A percentile compares a stretch with the other conserved stretches of the same genome.
phyloP scores from a whole-genome alignment of 2,329 filamentous ascomycete genomes.

The Botryotinia globosa region DNA sequence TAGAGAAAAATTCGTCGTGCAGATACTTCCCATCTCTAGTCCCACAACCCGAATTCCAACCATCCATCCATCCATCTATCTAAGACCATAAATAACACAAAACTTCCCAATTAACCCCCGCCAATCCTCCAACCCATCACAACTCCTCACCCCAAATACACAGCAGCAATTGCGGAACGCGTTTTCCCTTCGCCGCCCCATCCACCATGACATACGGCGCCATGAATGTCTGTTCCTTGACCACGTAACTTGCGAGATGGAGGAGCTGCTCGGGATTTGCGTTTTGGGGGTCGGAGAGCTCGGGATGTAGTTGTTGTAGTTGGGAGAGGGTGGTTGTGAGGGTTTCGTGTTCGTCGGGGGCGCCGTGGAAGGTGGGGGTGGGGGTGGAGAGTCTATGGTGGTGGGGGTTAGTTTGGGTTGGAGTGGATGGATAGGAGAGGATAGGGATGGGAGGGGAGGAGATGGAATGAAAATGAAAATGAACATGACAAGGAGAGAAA shows the following conservation, averaged over 20 bases:
- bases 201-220: conserved; percentile 19
- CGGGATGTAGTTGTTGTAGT: not conserved
- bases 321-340: conserved; percentile 1
- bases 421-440: not conserved
- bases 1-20: no score
- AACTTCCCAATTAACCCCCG: not conserved
- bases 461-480: not conserved
- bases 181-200: not conserved
- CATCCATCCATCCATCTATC: not conserved
- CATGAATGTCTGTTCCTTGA: conserved; percentile 26
- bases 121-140: no score
- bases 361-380: not conserved
- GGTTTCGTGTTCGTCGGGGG: not conserved
- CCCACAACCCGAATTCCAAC: not conserved
- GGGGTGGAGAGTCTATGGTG: not conserved
- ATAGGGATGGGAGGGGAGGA: no score
- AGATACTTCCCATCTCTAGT: no score
- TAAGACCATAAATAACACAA: not conserved
- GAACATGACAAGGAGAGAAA: no score
- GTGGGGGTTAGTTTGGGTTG: no score
- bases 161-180: conserved; percentile 16
- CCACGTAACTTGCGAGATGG: conserved; percentile 29
- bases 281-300: not conserved
- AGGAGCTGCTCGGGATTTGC: not conserved
- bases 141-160: conserved; percentile 3